phyloP scores from a whole-genome alignment of 1,284 basidiomycete genomes.

The Tranzscheliella williamsii region DNA sequence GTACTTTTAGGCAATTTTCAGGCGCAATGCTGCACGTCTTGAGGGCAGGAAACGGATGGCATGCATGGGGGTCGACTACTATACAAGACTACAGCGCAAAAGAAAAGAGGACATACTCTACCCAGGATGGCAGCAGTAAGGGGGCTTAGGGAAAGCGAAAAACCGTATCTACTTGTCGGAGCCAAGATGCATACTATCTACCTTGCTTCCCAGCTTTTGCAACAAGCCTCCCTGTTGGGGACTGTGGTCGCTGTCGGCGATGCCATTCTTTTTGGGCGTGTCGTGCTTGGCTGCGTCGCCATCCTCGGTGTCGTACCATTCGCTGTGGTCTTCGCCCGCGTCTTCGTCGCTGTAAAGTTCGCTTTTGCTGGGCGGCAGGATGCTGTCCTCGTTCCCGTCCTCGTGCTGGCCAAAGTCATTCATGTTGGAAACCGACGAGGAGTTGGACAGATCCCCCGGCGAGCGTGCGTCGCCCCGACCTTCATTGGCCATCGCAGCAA shows the following conservation, averaged over 20 bases:
- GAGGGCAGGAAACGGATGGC: too few species aligned
- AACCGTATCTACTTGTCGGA: too few species aligned
- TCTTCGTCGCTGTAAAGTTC: slow-evolving; percentile 39
- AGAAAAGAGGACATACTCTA: too few species aligned
- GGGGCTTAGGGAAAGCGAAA: too few species aligned
- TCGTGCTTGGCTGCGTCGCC: slow-evolving; percentile 4
- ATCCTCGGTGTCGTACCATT: slow-evolving; percentile 32
- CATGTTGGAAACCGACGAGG: neutral
- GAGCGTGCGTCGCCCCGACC: slow-evolving; percentile 5
- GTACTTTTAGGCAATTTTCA: too few species aligned
- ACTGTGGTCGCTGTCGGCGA: neutral
- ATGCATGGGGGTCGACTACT: too few species aligned
- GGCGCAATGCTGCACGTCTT: too few species aligned
- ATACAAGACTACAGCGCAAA: too few species aligned
- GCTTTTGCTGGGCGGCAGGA: slow-evolving; percentile 33
- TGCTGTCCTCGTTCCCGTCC: slow-evolving; percentile 12
- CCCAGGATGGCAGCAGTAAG: too few species aligned
- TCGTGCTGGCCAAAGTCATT: slow-evolving; percentile 6
- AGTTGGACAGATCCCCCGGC: slow-evolving; percentile 5
- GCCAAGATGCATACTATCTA: too few species aligned
- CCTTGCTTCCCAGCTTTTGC: slow-evolving; percentile 17
- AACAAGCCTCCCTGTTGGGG: slow-evolving; percentile 11
- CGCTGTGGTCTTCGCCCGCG: slow-evolving; percentile 11
- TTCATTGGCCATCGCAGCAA: slow-evolving; percentile 38
- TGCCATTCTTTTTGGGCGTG: neutral